Conservation (phyloP, 2,329 filamentous ascomycete genomes). For the Monosporascus sp. region DNA sequence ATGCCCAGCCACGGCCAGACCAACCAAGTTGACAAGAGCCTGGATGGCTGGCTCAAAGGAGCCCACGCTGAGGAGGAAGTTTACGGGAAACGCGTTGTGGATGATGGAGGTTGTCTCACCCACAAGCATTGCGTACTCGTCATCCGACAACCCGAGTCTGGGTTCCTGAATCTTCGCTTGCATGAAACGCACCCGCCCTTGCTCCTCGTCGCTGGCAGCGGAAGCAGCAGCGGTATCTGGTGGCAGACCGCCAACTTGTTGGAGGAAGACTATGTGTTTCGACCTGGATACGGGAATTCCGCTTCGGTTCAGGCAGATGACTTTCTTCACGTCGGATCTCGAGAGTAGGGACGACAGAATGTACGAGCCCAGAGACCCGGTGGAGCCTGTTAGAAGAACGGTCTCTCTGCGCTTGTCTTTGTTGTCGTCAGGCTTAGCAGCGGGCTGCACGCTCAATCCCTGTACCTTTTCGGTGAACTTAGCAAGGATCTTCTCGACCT, state of each 20-base stretch:
- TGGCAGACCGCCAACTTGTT: conserved; percentile 30
- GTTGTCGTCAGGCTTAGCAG: not conserved
- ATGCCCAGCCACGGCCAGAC: conserved; percentile 28
- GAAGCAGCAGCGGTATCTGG: no score
- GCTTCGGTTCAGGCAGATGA: conserved; percentile 46
- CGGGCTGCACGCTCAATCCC: not conserved
- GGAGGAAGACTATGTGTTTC: conserved; percentile 13
- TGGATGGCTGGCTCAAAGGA: conserved; percentile 46
- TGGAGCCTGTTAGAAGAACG: conserved; percentile 42
- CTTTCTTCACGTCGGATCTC: conserved; percentile 29
- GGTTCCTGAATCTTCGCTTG: conserved; percentile 42
- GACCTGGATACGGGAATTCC: conserved; percentile 22
- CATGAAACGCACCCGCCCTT: conserved; percentile 38
- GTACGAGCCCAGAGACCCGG: conserved; percentile 42
- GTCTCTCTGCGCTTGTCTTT: conserved; percentile 26
- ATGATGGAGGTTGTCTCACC: conserved; percentile 39
- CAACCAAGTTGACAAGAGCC: conserved; percentile 44
- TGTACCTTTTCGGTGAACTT: conserved; percentile 20
- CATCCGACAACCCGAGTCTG: conserved; percentile 40
- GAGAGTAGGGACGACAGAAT: conserved; percentile 32
- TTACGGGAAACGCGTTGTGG: conserved; percentile 52
- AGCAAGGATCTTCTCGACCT: conserved; percentile 15
- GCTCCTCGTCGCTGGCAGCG: no score
- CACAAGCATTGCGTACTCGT: conserved; percentile 32
- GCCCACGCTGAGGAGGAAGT: conserved; percentile 42